Base-by-base conservation (phyloP, 78 protist species). In the Planoprotostelium fungivorum region DNA sequence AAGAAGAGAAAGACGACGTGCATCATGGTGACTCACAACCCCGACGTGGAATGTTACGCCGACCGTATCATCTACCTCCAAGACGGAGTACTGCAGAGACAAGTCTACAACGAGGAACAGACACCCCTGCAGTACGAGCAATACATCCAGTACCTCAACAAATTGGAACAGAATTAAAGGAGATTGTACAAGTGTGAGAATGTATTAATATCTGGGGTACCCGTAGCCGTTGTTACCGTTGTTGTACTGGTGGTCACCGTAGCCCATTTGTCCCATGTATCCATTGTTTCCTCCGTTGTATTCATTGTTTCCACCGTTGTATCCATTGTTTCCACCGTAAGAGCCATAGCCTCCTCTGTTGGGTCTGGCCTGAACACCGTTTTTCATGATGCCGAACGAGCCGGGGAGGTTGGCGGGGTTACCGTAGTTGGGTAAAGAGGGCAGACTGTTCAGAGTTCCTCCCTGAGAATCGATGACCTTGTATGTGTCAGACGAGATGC, bases 41-140 rank as follows among this genome's bases (percentile, higher is more conserved):
- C 98, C 0, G 99, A 97, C 86, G 87, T 97, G 31, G 99, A 97
- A 91, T 97, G 99, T 90, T 97, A 97, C 88, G 99, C 98, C 29
- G 98, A 97, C 89, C 88, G 99, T 35, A 91, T 97, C 36, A 87
- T 97, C 1, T 97, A 96, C 91, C 73, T 97, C 36, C 51, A 89
- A 23, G 98, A 96, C 51, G 98, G 98, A 39, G 87, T 86, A 1
- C 93, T 97, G 63, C 91, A 38, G 35, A 90, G 84, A 51, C 98
- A 97, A 86, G 96, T 89, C 5, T 29, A 93, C 88, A 97, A 97
- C 91, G 51, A 29, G 37, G 91, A 51, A n/a, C 98, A 97, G 87
- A 88, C 96, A 28, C 88, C 89, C 85, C 94, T 97, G 16, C 84
- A 86, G 37, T 88, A 89, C 38, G 95, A 90, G 83, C 85, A 94